Conservation (phyloP, 768 basidiomycete species). For the Exsudoporus frostii region DNA sequence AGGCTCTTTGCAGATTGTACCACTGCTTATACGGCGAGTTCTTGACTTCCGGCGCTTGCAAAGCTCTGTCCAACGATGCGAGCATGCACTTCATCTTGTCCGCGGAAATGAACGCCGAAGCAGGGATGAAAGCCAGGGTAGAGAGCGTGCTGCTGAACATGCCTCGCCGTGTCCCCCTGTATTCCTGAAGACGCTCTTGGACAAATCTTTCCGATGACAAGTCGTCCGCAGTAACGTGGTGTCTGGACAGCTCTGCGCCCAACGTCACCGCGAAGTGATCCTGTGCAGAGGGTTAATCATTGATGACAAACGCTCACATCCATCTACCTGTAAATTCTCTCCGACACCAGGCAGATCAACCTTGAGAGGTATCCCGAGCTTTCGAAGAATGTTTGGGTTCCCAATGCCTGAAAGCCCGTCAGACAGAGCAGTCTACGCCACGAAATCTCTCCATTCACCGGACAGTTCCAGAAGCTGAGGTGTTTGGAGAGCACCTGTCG, state of each 20-base stretch:
- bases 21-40: slow-evolving; percentile 11
- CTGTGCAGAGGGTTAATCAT: neutral
- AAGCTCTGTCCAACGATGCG: slow-evolving; percentile 2
- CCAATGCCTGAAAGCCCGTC: slow-evolving; percentile 7
- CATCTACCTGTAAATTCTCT: slow-evolving; percentile 32
- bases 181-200: slow-evolving; percentile 8
- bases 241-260: slow-evolving; percentile 12
- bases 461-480: slow-evolving; percentile 37
- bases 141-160: slow-evolving; percentile 17
- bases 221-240: slow-evolving; percentile 12
- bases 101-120: slow-evolving; percentile 9
- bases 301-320: neutral
- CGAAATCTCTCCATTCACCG: slow-evolving; percentile 3
- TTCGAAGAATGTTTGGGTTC: slow-evolving; percentile 6
- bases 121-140: slow-evolving; percentile 12
- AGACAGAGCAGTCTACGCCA: neutral
- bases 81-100: slow-evolving; percentile 10
- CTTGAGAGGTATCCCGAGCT: slow-evolving; percentile 23
- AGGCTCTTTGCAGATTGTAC: slow-evolving; percentile 14
- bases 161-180: slow-evolving; percentile 7
- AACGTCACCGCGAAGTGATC: slow-evolving; percentile 12
- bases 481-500: slow-evolving; percentile 28
- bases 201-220: slow-evolving; percentile 9
- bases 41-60: slow-evolving; percentile 8
- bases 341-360: slow-evolving; percentile 36